Conservation (phyloP, 2,329 filamentous ascomycete genomes). For the Botrytis paeoniae region DNA sequence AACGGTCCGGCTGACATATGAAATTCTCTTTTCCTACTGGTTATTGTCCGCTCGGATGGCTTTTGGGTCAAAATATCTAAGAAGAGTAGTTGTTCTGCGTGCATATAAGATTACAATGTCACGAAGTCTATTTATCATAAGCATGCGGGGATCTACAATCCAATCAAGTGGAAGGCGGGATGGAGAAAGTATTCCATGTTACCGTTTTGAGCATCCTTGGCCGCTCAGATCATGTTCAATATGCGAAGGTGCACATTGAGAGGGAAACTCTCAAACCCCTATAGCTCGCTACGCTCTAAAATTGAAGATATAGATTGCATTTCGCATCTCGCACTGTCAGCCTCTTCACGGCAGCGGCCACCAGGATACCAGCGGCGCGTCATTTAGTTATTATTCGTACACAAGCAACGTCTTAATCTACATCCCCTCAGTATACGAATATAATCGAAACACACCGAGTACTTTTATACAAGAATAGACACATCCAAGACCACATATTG, state of each 20-base stretch:
- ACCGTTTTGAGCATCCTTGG: background rate
- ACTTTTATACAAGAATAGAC: background rate
- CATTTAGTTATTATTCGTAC: background rate
- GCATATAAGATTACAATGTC: background rate
- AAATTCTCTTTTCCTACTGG: background rate
- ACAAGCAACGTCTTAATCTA: background rate
- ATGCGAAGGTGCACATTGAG: background rate
- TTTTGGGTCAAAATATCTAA: background rate
- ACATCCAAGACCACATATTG: background rate
- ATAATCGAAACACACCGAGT: background rate
- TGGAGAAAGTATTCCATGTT: background rate
- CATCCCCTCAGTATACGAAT: background rate
- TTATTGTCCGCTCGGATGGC: background rate
- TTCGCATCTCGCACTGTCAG: background rate
- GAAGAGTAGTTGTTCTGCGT: background rate
- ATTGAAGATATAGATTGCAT: background rate
- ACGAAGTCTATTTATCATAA: background rate
- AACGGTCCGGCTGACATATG: conserved; percentile 17
- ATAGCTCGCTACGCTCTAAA: background rate
- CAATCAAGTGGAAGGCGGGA: background rate
- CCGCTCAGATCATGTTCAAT: background rate
- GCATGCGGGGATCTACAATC: background rate
- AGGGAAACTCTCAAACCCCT: background rate
- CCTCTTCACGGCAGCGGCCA: background rate
- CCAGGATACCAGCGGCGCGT: background rate